Evolutionary conservation across 441 rosid genomes (phyloP).

Genomic region (Erodium texanum): DNA sequence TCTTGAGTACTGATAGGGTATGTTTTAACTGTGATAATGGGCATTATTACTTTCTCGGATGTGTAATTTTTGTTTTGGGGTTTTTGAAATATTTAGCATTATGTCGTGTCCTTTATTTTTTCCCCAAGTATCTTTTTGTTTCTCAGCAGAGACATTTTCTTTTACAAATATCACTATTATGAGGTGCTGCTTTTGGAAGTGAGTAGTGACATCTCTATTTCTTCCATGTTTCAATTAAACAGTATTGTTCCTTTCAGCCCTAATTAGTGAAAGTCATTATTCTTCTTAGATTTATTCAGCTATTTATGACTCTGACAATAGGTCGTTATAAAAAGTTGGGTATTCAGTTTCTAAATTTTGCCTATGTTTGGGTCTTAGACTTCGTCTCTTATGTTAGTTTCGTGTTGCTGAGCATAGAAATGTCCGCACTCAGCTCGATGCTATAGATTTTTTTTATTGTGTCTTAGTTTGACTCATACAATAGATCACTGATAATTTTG

Average conservation of each 20-base stretch:
- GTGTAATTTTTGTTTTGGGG: background rate
- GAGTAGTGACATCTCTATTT: background rate
- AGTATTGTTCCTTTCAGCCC: background rate
- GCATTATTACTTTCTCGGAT: background rate
- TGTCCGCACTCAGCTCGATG: constrained; percentile 89
- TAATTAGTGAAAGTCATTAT: background rate
- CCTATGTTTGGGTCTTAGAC: background rate
- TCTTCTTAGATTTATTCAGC: background rate
- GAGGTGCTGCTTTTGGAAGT: background rate
- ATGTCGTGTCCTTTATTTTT: background rate
- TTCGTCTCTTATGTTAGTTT: constrained; percentile 43
- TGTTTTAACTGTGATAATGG: background rate
- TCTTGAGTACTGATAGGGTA: background rate
- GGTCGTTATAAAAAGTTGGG: background rate
- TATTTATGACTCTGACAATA: background rate
- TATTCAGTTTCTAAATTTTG: background rate
- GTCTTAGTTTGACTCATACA: no score
- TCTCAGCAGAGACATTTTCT: background rate
- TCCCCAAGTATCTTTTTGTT: background rate
- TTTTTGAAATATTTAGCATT: background rate
- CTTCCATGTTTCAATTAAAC: background rate
- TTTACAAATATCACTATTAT: background rate
- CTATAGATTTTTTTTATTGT: no score
- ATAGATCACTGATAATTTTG: no score
- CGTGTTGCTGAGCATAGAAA: constrained; percentile 91